Evolutionary conservation across 2,329 filamentous ascomycete genomes (phyloP).

Genomic region (Madurella fahalii): DNA sequence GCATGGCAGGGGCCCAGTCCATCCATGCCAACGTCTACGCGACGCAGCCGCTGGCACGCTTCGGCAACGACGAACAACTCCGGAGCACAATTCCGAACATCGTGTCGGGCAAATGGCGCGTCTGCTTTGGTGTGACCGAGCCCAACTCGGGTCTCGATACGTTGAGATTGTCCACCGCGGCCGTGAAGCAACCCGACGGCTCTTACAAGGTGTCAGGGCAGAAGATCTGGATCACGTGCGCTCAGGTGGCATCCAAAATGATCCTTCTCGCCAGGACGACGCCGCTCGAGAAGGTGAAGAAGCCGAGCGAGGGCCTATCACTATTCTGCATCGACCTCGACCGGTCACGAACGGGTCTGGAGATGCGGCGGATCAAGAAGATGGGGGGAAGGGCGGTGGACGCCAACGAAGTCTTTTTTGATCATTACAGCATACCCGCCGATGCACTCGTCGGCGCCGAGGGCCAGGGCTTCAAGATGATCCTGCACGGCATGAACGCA

Average conservation of each 20-base stretch:
- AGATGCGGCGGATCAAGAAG: conserved; percentile 71
- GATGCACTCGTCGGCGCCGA: conserved; percentile 66
- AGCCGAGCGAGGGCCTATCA: conserved; percentile 70
- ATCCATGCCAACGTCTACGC: conserved; percentile 68
- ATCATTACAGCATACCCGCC: conserved; percentile 65
- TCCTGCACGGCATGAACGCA: conserved; percentile 76
- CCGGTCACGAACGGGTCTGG: conserved; percentile 52
- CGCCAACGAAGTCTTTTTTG: conserved; percentile 85
- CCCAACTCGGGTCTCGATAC: conserved; percentile 78
- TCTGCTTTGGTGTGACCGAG: conserved; percentile 80
- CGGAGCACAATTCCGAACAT: conserved; percentile 63
- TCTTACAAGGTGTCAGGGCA: conserved; percentile 68
- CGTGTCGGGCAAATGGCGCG: conserved; percentile 65
- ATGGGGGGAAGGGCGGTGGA: conserved; percentile 82
- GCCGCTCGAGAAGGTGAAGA: conserved; percentile 60
- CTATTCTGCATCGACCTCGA: conserved; percentile 79
- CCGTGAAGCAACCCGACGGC: conserved; percentile 49
- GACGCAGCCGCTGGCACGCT: conserved; percentile 70
- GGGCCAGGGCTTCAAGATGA: conserved; percentile 72
- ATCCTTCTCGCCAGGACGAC: conserved; percentile 75
- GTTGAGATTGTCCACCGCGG: conserved; percentile 62
- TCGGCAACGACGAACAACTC: conserved; percentile 63
- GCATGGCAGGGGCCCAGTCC: conserved; percentile 66
- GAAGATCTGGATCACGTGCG: conserved; percentile 87
- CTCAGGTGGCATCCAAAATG: conserved; percentile 80